Evolutionary conservation across 116 monocot genomes (phyloP).

Genomic region (Iris pallida): DNA sequence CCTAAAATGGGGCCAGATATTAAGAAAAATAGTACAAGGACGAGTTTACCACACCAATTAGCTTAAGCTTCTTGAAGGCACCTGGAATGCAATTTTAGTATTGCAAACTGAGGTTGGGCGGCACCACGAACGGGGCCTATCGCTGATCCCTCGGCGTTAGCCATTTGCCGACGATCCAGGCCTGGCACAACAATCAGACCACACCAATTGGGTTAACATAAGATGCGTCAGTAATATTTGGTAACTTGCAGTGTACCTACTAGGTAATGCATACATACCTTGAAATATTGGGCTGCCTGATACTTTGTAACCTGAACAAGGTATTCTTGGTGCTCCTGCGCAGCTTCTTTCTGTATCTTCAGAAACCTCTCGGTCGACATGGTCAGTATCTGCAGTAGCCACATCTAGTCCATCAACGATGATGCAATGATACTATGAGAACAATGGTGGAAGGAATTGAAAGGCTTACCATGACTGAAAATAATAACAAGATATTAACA

Average conservation of each 20-base stretch:
- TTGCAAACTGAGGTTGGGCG: too few species aligned
- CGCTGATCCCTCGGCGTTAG: too few species aligned
- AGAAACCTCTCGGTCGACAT: slow-evolving; percentile 67
- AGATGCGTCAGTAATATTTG: too few species aligned
- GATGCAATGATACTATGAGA: background rate
- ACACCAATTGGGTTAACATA: background rate
- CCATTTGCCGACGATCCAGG: too few species aligned
- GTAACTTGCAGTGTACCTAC: too few species aligned
- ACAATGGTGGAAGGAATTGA: background rate
- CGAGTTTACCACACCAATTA: too few species aligned
- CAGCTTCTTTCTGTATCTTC: slow-evolving; percentile 75
- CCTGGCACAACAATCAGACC: slow-evolving; percentile 68
- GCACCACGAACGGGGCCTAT: too few species aligned
- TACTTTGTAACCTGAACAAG: slow-evolving; percentile 88
- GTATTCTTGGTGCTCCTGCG: slow-evolving; percentile 50
- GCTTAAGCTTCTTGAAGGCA: too few species aligned
- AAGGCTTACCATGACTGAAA: slow-evolving; percentile 10
- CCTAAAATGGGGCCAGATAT: too few species aligned
- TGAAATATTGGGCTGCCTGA: slow-evolving; percentile 75
- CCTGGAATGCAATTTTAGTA: too few species aligned
- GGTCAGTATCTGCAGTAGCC: slow-evolving; percentile 59
- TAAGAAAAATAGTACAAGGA: too few species aligned
- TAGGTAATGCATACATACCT: slow-evolving; percentile 55
- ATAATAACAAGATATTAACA: too few species aligned
- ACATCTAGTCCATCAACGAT: background rate